Evolutionary conservation across 768 basidiomycete genomes (phyloP).

Genomic region (Fomitopsis pulvina): DNA sequence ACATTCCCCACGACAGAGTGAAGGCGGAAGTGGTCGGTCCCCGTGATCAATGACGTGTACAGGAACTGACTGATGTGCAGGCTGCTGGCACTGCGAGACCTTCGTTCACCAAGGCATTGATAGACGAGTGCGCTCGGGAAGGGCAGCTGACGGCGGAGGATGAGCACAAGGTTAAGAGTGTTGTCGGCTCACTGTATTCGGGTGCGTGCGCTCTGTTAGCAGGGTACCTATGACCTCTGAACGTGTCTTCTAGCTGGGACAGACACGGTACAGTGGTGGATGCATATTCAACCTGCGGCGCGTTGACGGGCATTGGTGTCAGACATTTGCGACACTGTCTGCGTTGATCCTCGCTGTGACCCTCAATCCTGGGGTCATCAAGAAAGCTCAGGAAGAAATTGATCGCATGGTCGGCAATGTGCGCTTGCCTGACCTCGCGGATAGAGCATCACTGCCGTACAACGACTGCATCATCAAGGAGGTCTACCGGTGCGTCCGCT

Average conservation of each 20-base stretch:
- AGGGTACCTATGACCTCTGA: conserved; percentile 1
- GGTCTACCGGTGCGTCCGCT: conserved; percentile 14
- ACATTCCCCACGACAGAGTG: neutral
- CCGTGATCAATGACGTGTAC: no score
- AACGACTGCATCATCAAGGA: conserved; percentile 31
- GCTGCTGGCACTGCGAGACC: conserved; percentile 9
- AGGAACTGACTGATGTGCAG: no score
- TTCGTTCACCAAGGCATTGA: conserved; percentile 12
- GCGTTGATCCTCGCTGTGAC: conserved; percentile 36
- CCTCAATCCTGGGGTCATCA: conserved; percentile 29
- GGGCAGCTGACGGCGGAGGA: conserved; percentile 3
- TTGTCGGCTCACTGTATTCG: conserved; percentile 5
- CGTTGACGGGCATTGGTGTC: neutral
- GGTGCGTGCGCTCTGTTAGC: no score
- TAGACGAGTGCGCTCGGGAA: conserved; percentile 8
- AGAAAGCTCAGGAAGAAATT: conserved; percentile 33
- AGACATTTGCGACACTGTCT: conserved; percentile 26
- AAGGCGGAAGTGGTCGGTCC: neutral
- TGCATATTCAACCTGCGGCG: neutral
- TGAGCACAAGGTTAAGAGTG: neutral
- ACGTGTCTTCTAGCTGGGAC: conserved; percentile 6
- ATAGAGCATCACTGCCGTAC: conserved; percentile 31
- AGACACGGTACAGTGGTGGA: conserved; percentile 14
- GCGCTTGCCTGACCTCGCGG: conserved; percentile 29
- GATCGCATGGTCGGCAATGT: conserved; percentile 30